Evolutionary conservation across 2,329 filamentous ascomycete genomes (phyloP).

Genomic region (Colletotrichum scovillei): DNA sequence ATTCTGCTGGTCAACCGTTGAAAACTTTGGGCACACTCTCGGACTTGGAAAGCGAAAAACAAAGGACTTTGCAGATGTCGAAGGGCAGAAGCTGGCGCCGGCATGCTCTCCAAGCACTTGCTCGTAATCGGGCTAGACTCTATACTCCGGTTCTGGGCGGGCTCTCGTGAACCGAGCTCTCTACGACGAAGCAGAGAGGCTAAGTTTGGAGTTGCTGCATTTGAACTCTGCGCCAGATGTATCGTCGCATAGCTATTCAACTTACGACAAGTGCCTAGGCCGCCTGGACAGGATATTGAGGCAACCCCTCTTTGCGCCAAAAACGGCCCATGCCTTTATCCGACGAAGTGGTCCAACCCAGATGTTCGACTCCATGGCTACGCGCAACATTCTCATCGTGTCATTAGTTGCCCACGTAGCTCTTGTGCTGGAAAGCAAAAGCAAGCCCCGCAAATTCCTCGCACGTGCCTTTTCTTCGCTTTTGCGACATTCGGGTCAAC

Average conservation of each 20-base stretch:
- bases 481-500: background rate
- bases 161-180: background rate
- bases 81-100: too few species aligned
- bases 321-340: constrained; percentile 4
- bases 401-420: background rate
- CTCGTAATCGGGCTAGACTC: background rate
- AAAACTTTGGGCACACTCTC: too few species aligned
- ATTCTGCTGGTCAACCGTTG: too few species aligned
- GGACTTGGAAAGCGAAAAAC: too few species aligned
- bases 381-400: background rate
- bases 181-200: background rate
- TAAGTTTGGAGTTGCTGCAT: background rate
- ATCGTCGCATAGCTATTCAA: background rate
- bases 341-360: constrained; percentile 14
- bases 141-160: background rate
- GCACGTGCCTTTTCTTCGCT: background rate
- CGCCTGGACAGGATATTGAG: background rate
- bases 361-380: too few species aligned
- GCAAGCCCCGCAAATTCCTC: constrained; percentile 2
- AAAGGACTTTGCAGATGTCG: too few species aligned
- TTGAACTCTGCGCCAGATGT: background rate
- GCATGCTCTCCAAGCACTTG: too few species aligned
- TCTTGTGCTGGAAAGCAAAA: background rate
- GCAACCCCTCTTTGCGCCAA: constrained; percentile 3
- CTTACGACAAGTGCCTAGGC: background rate